phyloP scores from a whole-genome alignment of 495 filamentous ascomycete genomes.

The Talaromyces nanjingensis region DNA sequence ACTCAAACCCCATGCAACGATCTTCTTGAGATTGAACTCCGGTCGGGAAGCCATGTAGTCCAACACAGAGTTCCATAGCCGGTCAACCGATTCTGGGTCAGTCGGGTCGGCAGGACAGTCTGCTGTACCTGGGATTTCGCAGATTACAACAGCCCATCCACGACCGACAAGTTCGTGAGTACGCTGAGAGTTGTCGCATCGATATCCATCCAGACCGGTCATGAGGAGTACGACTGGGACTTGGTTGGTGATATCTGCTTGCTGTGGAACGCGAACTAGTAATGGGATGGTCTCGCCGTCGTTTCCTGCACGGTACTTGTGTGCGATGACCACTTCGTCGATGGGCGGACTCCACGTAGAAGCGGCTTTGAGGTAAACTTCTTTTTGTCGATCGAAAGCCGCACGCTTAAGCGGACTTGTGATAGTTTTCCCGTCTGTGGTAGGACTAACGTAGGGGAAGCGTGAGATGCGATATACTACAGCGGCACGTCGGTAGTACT shows the following conservation, averaged over 20 bases:
- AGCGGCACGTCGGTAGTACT: slow-evolving; percentile 62
- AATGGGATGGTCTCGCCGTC: slow-evolving; percentile 57
- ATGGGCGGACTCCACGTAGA: slow-evolving; percentile 47
- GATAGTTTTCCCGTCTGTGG: slow-evolving; percentile 22
- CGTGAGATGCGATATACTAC: slow-evolving; percentile 68
- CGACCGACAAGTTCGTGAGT: slow-evolving; percentile 57
- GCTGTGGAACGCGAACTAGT: slow-evolving; percentile 53
- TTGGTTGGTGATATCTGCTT: slow-evolving; percentile 28
- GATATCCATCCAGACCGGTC: slow-evolving; percentile 73
- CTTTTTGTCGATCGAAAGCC: slow-evolving; percentile 64
- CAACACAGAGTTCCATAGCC: slow-evolving; percentile 50
- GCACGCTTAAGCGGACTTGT: slow-evolving; percentile 42
- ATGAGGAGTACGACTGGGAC: slow-evolving; percentile 61
- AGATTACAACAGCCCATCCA: slow-evolving; percentile 54
- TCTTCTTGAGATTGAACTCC: slow-evolving; percentile 52
- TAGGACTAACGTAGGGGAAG: slow-evolving; percentile 60
- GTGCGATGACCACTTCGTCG: slow-evolving; percentile 54
- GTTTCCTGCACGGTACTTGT: slow-evolving; percentile 35
- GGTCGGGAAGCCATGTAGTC: slow-evolving; percentile 55
- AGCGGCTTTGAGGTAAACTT: slow-evolving; percentile 54
- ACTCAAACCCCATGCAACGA: slow-evolving; percentile 69
- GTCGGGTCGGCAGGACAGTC: slow-evolving; percentile 62
- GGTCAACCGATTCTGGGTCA: slow-evolving; percentile 45
- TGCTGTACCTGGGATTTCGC: slow-evolving; percentile 75
- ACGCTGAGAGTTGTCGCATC: slow-evolving; percentile 69